Conservation (phyloP, 1,284 basidiomycete genomes). For the Athelia sp. region DNA sequence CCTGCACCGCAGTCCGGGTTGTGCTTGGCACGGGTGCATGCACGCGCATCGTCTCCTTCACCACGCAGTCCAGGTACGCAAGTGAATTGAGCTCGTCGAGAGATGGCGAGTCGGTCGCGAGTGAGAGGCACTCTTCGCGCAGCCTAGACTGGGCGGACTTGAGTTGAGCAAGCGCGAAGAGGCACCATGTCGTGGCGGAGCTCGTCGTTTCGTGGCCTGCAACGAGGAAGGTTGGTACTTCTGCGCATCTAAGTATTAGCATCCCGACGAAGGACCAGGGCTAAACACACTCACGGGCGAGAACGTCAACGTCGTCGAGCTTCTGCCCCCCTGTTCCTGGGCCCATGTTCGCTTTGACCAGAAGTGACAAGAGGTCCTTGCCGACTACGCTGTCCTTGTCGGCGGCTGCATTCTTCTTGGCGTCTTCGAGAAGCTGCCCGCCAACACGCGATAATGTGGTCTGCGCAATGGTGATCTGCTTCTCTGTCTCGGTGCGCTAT, state of each 20-base stretch:
- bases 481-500: conserved; percentile 21
- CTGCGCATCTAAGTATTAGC: conserved; percentile 4
- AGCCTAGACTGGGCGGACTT: conserved; percentile 39
- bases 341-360: conserved; percentile 63
- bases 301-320: conserved; percentile 69
- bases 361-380: conserved; percentile 44
- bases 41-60: conserved; percentile 23
- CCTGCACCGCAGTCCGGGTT: conserved; percentile 15
- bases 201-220: conserved; percentile 43
- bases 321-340: conserved; percentile 49
- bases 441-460: conserved; percentile 31
- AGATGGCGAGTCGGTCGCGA: conserved; percentile 15
- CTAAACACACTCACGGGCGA: conserved; percentile 42
- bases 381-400: conserved; percentile 17
- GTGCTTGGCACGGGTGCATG: conserved; percentile 14
- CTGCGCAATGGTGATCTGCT: conserved; percentile 14
- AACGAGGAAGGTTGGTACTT: conserved; percentile 20
- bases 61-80: conserved; percentile 30
- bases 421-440: conserved; percentile 37
- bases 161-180: conserved; percentile 34
- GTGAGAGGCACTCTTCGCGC: conserved; percentile 33
- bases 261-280: conserved; percentile 15
- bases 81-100: conserved; percentile 28
- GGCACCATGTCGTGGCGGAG: conserved; percentile 42
- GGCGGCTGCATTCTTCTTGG: conserved; percentile 29